Conservation (phyloP, 371 early-diverging fungal species). For the Funneliformis caledonium region DNA sequence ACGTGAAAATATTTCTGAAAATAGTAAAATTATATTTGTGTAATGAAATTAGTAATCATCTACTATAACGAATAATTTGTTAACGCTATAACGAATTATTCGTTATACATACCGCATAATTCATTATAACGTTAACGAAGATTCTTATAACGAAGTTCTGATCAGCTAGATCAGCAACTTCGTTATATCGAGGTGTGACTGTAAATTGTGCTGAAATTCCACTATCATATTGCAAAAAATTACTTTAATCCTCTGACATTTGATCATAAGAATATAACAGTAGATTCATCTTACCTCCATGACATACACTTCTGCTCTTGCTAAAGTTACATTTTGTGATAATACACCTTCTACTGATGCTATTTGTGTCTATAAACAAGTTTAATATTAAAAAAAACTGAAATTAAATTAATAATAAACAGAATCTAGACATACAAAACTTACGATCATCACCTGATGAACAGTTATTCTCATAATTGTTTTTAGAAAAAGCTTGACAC, state of each 20-base stretch:
- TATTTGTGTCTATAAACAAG: neutral
- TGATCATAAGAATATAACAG: slow-evolving; percentile 4
- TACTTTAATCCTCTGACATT: neutral
- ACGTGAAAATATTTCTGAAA: no score
- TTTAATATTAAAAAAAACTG: neutral
- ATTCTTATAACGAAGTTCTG: no score
- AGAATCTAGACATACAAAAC: neutral
- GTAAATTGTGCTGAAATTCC: neutral
- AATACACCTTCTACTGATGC: neutral
- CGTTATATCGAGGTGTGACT: no score
- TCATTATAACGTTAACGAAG: no score
- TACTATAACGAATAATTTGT: no score
- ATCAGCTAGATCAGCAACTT: no score
- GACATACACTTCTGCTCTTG: neutral
- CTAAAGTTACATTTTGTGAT: slow-evolving; percentile 4
- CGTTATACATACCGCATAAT: no score
- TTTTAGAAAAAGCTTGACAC: slow-evolving; percentile 4
- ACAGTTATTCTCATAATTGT: neutral
- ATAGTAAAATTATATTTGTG: no score
- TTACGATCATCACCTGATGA: slow-evolving; percentile 16
- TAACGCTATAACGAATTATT: no score
- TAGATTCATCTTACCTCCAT: neutral
- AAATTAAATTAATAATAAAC: neutral
- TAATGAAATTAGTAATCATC: no score
- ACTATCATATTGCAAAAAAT: slow-evolving; percentile 4